phyloP scores from a whole-genome alignment of 805 yeast genomes.

The Schwanniomyces polymorphus region DNA sequence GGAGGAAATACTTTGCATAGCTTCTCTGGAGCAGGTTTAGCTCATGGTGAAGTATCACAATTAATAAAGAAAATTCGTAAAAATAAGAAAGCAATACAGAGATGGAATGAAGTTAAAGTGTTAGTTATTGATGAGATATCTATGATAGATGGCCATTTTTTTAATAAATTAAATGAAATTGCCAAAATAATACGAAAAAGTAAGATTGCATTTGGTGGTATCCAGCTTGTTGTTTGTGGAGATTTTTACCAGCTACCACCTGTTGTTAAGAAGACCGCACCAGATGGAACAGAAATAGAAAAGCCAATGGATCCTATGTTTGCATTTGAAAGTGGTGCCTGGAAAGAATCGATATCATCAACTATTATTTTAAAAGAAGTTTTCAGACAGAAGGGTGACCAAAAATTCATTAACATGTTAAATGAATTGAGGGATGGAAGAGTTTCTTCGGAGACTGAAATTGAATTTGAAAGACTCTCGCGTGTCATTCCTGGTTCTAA shows the following conservation, averaged over 20 bases:
- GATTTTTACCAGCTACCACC: conserved; percentile 86
- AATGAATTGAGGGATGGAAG: conserved; percentile 71
- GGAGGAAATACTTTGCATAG: conserved; percentile 80
- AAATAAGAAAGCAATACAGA: conserved; percentile 45
- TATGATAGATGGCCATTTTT: conserved; percentile 71
- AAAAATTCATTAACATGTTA: conserved; percentile 67
- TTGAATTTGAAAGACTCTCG: conserved; percentile 51
- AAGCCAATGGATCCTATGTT: conserved; percentile 33
- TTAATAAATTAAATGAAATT: conserved; percentile 62
- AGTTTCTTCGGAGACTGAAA: conserved; percentile 47
- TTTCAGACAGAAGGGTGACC: conserved; percentile 77
- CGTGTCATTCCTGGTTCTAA: conserved; percentile 51
- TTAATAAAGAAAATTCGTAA: conserved; percentile 54
- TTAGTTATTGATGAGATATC: conserved; percentile 76
- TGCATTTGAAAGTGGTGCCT: conserved; percentile 65
- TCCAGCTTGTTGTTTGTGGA: conserved; percentile 74
- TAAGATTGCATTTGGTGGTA: conserved; percentile 71
- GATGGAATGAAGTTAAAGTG: conserved; percentile 61
- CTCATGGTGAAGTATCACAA: conserved; percentile 48
- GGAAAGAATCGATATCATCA: conserved; percentile 57
- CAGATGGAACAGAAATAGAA: conserved; percentile 22
- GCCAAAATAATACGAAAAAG: conserved; percentile 52
- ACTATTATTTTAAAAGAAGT: conserved; percentile 64
- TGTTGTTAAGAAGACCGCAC: conserved; percentile 40
- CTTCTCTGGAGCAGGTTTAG: conserved; percentile 77